These are phyloP conservation scores for Polyporus arcularius DNA, from an alignment of 768 basidiomycete species.

Conservation along the genomic window DNA sequence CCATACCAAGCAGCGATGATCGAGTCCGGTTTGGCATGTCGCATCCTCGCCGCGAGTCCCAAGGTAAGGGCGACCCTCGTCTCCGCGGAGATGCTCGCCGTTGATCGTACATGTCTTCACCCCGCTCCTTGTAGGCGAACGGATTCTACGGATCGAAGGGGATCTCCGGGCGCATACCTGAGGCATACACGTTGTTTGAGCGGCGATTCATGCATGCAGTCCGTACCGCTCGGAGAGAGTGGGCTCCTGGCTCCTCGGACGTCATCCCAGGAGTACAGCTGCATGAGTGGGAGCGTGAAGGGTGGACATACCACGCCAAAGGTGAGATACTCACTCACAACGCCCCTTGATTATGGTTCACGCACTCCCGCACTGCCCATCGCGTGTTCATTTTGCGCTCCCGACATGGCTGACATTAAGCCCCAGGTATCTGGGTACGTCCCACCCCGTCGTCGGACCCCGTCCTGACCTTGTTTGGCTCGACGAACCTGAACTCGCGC, in stretches of 20 bases:
- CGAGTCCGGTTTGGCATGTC: constrained; percentile 53
- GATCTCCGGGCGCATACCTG: constrained; percentile 90
- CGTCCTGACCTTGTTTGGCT: constrained; percentile 84
- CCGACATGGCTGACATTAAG: not conserved
- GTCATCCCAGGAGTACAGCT: constrained; percentile 60
- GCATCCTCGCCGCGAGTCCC: constrained; percentile 85
- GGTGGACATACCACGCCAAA: constrained; percentile 99
- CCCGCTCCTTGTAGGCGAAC: constrained; percentile 66
- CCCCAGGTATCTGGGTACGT: constrained; percentile 87
- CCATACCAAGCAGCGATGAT: constrained; percentile 78
- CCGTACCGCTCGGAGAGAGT: constrained; percentile 42
- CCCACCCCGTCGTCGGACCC: constrained; percentile 53
- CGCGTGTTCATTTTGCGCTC: not conserved
- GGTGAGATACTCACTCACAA: constrained; percentile 48
- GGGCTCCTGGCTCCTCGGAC: constrained; percentile 20
- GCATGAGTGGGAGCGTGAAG: constrained; percentile 82
- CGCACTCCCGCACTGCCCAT: not conserved
- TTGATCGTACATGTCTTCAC: not conserved
- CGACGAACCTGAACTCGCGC: constrained; percentile 91
- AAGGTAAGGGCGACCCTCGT: constrained; percentile 51
- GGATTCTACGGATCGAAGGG: constrained; percentile 92
- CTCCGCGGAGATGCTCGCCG: not conserved
- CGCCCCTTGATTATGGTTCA: not conserved
- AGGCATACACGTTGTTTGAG: constrained; percentile 90
- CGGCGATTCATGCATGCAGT: constrained; percentile 78